These are phyloP conservation scores for Fusarium mundagurra DNA, from an alignment of 2,329 filamentous ascomycete species.

Conservation along the genomic window DNA sequence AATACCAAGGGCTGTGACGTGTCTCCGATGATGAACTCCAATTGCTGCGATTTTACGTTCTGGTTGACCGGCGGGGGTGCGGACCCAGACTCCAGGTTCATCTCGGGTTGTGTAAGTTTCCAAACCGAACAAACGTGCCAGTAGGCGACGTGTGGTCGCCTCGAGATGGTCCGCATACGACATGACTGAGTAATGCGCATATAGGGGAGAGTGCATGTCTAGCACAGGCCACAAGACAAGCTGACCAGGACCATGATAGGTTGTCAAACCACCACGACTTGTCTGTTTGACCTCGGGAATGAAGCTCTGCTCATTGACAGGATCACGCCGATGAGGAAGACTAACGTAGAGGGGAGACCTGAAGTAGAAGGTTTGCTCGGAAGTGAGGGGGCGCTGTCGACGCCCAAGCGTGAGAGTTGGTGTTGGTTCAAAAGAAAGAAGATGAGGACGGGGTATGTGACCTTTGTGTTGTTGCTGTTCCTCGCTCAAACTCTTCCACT, in stretches of 20 bases:
- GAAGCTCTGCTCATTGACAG: constrained; percentile 48
- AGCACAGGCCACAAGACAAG: constrained; percentile 91
- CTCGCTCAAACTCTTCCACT: constrained; percentile 47
- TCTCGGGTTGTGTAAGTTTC: constrained; percentile 68
- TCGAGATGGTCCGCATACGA: constrained; percentile 85
- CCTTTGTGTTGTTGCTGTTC: constrained; percentile 16
- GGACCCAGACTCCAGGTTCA: constrained; percentile 87
- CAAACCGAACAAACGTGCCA: constrained; percentile 67
- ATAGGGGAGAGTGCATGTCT: constrained; percentile 72
- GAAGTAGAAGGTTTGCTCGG: constrained; percentile 57
- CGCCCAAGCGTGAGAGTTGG: constrained; percentile 93
- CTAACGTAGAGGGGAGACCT: constrained; percentile 51
- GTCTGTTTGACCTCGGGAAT: constrained; percentile 73
- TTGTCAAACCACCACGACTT: constrained; percentile 88
- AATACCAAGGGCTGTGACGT: constrained; percentile 85
- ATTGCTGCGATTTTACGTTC: constrained; percentile 86
- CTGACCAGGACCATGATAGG: constrained; percentile 95
- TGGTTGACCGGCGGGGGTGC: constrained; percentile 39
- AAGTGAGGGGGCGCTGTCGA: constrained; percentile 69
- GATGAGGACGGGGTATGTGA: constrained; percentile 68
- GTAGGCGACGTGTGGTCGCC: constrained; percentile 74
- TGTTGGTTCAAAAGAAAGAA: constrained; percentile 83
- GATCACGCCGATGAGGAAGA: constrained; percentile 26
- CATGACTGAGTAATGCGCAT: constrained; percentile 72
- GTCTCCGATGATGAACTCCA: constrained; percentile 88